Conservation (phyloP, 1,284 basidiomycete species). For the Sporisorium iseilematis-ciliati region DNA sequence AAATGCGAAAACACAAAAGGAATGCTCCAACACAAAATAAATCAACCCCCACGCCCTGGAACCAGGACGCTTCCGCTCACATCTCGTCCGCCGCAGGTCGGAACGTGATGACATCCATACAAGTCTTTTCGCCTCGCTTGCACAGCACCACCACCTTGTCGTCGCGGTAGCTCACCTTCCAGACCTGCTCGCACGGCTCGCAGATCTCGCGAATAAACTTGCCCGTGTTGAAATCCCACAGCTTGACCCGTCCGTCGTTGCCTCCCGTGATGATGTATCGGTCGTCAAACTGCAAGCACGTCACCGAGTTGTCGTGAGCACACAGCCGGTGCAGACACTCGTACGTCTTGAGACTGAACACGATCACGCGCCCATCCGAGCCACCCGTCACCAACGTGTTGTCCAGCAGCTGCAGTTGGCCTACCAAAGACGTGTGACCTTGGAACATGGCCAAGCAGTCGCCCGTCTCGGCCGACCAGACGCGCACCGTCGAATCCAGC, state of each 20-base stretch:
- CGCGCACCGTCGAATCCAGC: conserved; percentile 72
- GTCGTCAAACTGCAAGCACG: conserved; percentile 87
- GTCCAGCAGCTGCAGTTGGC: conserved; percentile 86
- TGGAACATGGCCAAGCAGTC: conserved; percentile 86
- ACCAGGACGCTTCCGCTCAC: conserved; percentile 10
- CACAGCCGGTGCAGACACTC: conserved; percentile 71
- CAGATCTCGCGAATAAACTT: conserved; percentile 64
- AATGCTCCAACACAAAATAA: background rate
- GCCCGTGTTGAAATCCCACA: conserved; percentile 76
- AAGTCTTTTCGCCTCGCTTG: conserved; percentile 83
- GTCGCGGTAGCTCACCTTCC: conserved; percentile 84
- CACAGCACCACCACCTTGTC: conserved; percentile 86
- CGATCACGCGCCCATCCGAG: conserved; percentile 92
- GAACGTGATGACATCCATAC: conserved; percentile 80
- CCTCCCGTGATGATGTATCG: conserved; percentile 75
- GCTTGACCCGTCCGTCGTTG: conserved; percentile 89
- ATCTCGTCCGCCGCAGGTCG: conserved; percentile 58
- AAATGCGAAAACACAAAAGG: no score
- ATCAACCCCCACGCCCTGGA: no score
- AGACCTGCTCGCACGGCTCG: conserved; percentile 78
- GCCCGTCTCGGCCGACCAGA: conserved; percentile 75
- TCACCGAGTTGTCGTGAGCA: conserved; percentile 88
- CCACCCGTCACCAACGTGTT: conserved; percentile 86
- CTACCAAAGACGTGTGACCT: conserved; percentile 93
- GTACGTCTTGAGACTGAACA: conserved; percentile 80